phyloP scores from a whole-genome alignment of 1,139 yeast species.

The Arxiozyma telluris region DNA sequence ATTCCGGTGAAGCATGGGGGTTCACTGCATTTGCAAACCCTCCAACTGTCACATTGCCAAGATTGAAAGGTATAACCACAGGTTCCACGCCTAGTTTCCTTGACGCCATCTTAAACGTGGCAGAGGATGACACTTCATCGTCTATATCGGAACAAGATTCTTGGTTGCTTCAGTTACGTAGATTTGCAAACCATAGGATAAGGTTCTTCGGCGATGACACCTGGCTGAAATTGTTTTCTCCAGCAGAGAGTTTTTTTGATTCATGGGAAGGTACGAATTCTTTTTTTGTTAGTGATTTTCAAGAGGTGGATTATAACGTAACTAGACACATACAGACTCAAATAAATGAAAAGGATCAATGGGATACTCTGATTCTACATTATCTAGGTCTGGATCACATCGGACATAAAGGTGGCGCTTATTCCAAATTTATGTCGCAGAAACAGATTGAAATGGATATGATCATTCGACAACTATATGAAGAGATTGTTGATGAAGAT shows the following conservation, averaged over 20 bases:
- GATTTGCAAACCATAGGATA: conserved; percentile 37
- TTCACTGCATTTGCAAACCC: conserved; percentile 87
- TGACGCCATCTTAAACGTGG: conserved; percentile 85
- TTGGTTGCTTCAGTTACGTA: conserved; percentile 66
- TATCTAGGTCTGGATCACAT: conserved; percentile 93
- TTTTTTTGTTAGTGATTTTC: conserved; percentile 87
- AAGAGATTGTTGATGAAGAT: conserved; percentile 38
- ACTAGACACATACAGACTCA: conserved; percentile 59
- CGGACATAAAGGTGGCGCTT: conserved; percentile 94
- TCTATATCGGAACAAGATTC: conserved; percentile 72
- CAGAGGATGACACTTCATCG: conserved; percentile 81
- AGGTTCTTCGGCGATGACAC: conserved; percentile 97
- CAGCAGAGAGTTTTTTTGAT: conserved; percentile 39
- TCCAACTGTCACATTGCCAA: conserved; percentile 74
- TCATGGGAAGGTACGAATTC: conserved; percentile 82
- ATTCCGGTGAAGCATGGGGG: conserved; percentile 65
- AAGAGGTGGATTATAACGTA: conserved; percentile 88
- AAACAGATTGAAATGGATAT: conserved; percentile 83
- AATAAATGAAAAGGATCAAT: conserved; percentile 34
- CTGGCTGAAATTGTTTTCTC: conserved; percentile 82
- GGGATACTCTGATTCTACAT: conserved; percentile 87
- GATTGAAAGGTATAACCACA: conserved; percentile 70
- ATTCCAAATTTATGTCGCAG: conserved; percentile 64
- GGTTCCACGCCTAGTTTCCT: conserved; percentile 74
- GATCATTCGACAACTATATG: conserved; percentile 48